Conservation (phyloP, 2,329 filamentous ascomycete species). For the Xylogone sp. region DNA sequence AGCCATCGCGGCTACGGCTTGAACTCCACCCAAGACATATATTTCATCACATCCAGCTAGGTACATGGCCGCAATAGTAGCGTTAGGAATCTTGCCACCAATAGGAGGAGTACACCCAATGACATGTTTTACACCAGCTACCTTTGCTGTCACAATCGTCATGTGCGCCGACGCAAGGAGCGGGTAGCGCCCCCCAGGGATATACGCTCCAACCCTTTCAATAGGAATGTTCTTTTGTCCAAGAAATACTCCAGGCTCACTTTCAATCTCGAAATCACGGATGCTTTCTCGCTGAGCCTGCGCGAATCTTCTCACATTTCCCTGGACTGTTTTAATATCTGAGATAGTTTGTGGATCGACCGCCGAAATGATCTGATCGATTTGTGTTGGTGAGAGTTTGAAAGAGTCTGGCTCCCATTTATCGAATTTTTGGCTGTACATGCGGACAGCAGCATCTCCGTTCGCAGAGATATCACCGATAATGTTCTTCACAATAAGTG, state of each 20-base stretch:
- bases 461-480: slow-evolving; percentile 42
- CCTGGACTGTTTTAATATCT: slow-evolving; percentile 49
- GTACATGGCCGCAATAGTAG: slow-evolving; percentile 47
- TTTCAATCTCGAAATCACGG: slow-evolving; percentile 48
- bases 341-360: slow-evolving; percentile 44
- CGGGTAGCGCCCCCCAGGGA: slow-evolving; percentile 49
- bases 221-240: slow-evolving; percentile 49
- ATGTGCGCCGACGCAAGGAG: slow-evolving; percentile 51
- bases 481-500: slow-evolving; percentile 41
- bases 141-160: slow-evolving; percentile 52
- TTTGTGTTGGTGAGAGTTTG: slow-evolving; percentile 41
- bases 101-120: slow-evolving; percentile 50
- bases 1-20: slow-evolving; percentile 50
- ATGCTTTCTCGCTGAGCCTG: slow-evolving; percentile 41
- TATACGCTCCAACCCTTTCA: slow-evolving; percentile 41
- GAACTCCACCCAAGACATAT: slow-evolving; percentile 46
- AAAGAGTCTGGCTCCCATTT: slow-evolving; percentile 47
- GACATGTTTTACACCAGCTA: slow-evolving; percentile 47
- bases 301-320: slow-evolving; percentile 46
- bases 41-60: slow-evolving; percentile 48
- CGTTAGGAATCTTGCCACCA: slow-evolving; percentile 40
- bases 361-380: slow-evolving; percentile 38
- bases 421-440: slow-evolving; percentile 50
- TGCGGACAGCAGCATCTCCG: slow-evolving; percentile 44
- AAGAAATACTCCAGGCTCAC: slow-evolving; percentile 43